Evolutionary conservation across 805 yeast species (phyloP).

Genomic region (Yarrowia deformans): DNA sequence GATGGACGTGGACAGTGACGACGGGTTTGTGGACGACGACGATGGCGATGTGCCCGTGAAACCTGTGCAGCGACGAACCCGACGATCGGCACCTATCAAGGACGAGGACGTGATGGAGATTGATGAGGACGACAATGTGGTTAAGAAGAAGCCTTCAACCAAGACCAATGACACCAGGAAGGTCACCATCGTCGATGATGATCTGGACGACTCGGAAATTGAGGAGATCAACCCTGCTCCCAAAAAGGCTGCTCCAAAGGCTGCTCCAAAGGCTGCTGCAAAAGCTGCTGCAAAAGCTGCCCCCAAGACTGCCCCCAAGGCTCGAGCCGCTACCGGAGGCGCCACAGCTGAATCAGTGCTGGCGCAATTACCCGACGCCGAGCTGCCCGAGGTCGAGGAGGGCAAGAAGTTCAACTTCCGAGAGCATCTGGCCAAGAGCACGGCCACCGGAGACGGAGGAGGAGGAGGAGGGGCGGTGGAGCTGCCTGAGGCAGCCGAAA

Average conservation of each 20-base stretch:
- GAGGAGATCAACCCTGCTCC: constrained; percentile 30
- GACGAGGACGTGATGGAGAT: constrained; percentile 31
- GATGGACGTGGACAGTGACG: constrained; percentile 17
- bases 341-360: constrained; percentile 63
- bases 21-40: constrained; percentile 31
- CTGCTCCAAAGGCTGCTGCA: constrained; percentile 2
- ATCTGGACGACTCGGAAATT: constrained; percentile 28
- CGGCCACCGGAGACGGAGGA: constrained; percentile 34
- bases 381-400: constrained; percentile 59
- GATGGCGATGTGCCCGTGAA: constrained; percentile 14
- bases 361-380: constrained; percentile 75
- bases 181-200: constrained; percentile 23
- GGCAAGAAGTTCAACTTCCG: constrained; percentile 61
- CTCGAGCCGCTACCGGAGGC: constrained; percentile 31
- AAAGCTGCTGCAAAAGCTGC: constrained; percentile 25
- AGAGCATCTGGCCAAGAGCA: constrained; percentile 60
- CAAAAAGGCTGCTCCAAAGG: constrained; percentile 25
- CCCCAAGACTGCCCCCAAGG: constrained; percentile 37
- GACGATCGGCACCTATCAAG: constrained; percentile 18
- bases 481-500: constrained; percentile 82
- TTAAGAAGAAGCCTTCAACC: neutral
- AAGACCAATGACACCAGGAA: neutral
- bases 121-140: constrained; percentile 27
- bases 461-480: constrained; percentile 49
- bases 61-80: constrained; percentile 24